phyloP scores from a whole-genome alignment of 73 alveolate genomes.

The Durusdinium trenchii region DNA sequence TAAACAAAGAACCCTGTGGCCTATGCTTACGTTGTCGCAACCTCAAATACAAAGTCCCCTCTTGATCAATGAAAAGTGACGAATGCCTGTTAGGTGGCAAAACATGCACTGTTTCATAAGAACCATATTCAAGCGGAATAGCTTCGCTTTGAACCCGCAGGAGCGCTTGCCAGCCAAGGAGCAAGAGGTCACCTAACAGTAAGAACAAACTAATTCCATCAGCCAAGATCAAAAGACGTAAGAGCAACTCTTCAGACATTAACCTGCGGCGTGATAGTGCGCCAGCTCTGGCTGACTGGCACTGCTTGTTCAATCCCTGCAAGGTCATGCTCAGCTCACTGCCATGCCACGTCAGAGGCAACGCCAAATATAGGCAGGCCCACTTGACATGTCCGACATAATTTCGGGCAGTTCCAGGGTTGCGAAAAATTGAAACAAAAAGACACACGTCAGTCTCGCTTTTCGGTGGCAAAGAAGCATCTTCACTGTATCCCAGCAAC shows the following conservation, averaged over 20 bases:
- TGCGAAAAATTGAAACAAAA: neutral
- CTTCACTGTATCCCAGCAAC: neutral
- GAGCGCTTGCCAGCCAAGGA: constrained; percentile 16
- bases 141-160: constrained; percentile 35
- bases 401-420: constrained; percentile 24
- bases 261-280: neutral
- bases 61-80: neutral
- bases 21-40: constrained; percentile 3
- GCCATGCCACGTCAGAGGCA: constrained; percentile 18
- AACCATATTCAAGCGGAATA: neutral
- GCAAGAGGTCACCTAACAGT: neutral
- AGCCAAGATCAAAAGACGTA: neutral
- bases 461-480: neutral
- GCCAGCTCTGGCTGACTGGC: neutral
- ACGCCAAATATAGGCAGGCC: constrained; percentile 6
- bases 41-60: neutral
- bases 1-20: constrained; percentile 31
- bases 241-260: neutral
- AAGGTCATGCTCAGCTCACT: neutral
- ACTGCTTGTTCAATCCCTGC: constrained; percentile 33
- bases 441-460: neutral
- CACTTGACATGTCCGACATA: constrained; percentile 49
- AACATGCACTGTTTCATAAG: neutral
- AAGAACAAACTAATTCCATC: neutral
- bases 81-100: constrained; percentile 48